These are phyloP conservation scores for Metschnikowia dekortorum DNA, from an alignment of 805 yeast species.

Conservation along the genomic window DNA sequence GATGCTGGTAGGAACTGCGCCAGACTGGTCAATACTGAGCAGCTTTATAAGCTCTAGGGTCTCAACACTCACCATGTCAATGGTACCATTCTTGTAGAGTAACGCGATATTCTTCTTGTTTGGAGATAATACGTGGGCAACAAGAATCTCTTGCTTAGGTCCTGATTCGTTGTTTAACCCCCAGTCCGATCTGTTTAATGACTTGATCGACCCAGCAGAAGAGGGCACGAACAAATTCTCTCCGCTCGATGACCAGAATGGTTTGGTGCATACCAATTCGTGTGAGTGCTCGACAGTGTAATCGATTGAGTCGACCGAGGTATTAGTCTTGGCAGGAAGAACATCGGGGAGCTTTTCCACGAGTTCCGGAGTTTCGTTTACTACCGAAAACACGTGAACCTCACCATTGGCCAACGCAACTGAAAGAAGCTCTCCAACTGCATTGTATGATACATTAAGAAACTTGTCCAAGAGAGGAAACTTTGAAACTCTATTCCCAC, in stretches of 20 bases:
- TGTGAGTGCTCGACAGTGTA: slow-evolving; percentile 40
- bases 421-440: slow-evolving; percentile 53
- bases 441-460: slow-evolving; percentile 51
- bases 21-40: slow-evolving; percentile 23
- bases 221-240: slow-evolving; percentile 66
- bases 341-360: slow-evolving; percentile 41
- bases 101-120: slow-evolving; percentile 59
- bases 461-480: slow-evolving; percentile 51
- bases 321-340: slow-evolving; percentile 34
- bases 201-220: slow-evolving; percentile 41
- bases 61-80: slow-evolving; percentile 54
- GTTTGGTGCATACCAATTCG: slow-evolving; percentile 47
- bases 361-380: slow-evolving; percentile 52
- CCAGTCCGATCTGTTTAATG: slow-evolving; percentile 41
- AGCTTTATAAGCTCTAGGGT: slow-evolving; percentile 25
- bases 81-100: slow-evolving; percentile 45
- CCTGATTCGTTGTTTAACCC: slow-evolving; percentile 1
- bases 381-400: slow-evolving; percentile 50
- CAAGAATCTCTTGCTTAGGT: slow-evolving; percentile 9
- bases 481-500: slow-evolving; percentile 26
- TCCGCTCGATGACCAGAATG: slow-evolving; percentile 72
- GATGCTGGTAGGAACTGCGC: slow-evolving; percentile 23
- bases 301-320: slow-evolving; percentile 33
- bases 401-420: slow-evolving; percentile 59
- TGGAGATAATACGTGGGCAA: slow-evolving; percentile 59